Evolutionary conservation across 768 basidiomycete species (phyloP).

Genomic region (Lactarius evosmus): DNA sequence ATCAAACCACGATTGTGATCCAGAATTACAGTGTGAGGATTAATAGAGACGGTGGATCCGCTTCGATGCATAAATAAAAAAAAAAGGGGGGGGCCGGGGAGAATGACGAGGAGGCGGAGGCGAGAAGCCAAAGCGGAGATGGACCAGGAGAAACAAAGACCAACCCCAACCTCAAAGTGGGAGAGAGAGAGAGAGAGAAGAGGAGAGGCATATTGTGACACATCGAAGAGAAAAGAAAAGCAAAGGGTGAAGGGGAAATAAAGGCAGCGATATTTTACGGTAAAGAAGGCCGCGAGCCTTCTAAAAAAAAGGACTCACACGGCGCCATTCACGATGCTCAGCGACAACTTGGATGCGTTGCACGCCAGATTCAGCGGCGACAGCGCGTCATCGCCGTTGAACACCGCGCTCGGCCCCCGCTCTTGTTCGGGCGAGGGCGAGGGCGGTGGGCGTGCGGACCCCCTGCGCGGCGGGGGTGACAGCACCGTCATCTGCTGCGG

Average conservation of each 20-base stretch:
- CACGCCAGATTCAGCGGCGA: slow-evolving; percentile 19
- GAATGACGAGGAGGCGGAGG: no score
- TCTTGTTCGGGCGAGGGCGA: slow-evolving; percentile 20
- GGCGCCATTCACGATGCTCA: slow-evolving; percentile 26
- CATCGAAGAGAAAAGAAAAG: background rate
- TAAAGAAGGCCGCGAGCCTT: no score
- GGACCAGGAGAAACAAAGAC: background rate
- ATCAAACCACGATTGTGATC: slow-evolving; percentile 14
- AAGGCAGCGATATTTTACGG: background rate
- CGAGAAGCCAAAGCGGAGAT: background rate
- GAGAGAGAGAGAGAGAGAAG: no score
- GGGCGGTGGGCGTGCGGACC: slow-evolving; percentile 36
- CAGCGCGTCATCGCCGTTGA: background rate
- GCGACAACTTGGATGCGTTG: slow-evolving; percentile 26
- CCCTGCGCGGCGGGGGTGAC: slow-evolving; percentile 61
- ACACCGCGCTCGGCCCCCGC: slow-evolving; percentile 11
- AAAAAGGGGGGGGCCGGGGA: background rate
- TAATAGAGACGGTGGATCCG: background rate
- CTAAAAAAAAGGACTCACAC: no score
- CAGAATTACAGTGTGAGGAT: slow-evolving; percentile 21
- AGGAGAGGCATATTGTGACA: background rate
- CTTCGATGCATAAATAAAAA: slow-evolving; percentile 8
- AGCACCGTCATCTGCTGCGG: slow-evolving; percentile 47
- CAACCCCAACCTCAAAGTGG: no score
- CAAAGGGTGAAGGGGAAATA: background rate